Conservation (phyloP, 768 basidiomycete species). For the Russula compacta region DNA sequence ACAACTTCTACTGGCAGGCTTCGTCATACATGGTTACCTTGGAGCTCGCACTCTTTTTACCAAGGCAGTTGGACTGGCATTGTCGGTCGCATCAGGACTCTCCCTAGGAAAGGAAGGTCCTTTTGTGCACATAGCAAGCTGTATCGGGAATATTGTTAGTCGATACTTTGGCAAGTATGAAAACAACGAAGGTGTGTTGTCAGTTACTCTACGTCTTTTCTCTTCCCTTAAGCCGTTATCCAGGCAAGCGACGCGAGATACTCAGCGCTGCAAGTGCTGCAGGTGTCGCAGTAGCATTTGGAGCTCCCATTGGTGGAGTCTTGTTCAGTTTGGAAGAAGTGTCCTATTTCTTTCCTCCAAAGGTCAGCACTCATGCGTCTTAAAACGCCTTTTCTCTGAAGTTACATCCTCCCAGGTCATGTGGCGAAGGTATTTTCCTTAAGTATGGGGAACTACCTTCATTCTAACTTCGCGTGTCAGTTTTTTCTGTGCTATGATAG, state of each 20-base stretch:
- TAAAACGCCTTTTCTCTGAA: not conserved
- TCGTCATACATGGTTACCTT: slow-evolving; percentile 96
- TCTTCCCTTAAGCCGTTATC: not conserved
- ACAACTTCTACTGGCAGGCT: slow-evolving; percentile 41
- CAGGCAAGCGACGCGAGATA: slow-evolving; percentile 89
- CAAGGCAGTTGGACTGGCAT: slow-evolving; percentile 79
- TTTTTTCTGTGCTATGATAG: slow-evolving; percentile 98
- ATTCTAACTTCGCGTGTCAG: slow-evolving; percentile 38
- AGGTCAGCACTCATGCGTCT: slow-evolving; percentile 35
- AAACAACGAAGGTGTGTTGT: slow-evolving; percentile 68
- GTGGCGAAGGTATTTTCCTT: slow-evolving; percentile 70
- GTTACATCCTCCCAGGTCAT: slow-evolving; percentile 46
- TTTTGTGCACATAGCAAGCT: slow-evolving; percentile 89
- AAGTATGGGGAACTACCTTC: slow-evolving; percentile 9
- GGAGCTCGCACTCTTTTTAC: slow-evolving; percentile 84
- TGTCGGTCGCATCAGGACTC: slow-evolving; percentile 89
- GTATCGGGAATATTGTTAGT: slow-evolving; percentile 88
- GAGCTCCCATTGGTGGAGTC: slow-evolving; percentile 91
- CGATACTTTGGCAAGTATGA: slow-evolving; percentile 85
- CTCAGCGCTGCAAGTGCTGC: slow-evolving; percentile 94
- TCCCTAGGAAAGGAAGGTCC: slow-evolving; percentile 75
- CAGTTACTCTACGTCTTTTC: not conserved
- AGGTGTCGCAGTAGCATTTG: slow-evolving; percentile 95
- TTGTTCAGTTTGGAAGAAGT: slow-evolving; percentile 93
- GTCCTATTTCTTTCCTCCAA: slow-evolving; percentile 93